These are phyloP conservation scores for Microdochium paspali DNA, from an alignment of 2,329 filamentous ascomycete genomes.

Conservation along the genomic window DNA sequence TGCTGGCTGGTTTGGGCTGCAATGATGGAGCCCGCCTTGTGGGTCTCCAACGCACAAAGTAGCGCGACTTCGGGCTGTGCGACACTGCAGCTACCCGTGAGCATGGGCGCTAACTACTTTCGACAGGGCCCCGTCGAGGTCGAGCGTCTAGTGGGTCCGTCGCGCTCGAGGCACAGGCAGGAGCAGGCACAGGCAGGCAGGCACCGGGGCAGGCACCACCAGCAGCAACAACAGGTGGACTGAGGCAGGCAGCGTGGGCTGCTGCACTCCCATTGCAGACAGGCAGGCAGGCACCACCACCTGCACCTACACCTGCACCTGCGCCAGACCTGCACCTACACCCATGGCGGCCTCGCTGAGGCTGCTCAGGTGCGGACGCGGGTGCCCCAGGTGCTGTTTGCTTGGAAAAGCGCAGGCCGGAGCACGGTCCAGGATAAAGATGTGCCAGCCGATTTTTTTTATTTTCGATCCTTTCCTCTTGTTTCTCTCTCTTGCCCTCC, in stretches of 20 bases:
- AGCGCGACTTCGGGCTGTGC: background rate
- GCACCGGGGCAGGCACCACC: background rate
- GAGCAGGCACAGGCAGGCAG: background rate
- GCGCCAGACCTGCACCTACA: no score
- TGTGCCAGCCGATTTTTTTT: constrained; percentile 24
- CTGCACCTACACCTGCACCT: no score
- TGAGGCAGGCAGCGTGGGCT: no score
- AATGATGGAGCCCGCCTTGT: background rate
- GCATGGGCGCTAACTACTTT: background rate
- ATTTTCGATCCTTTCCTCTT: constrained; percentile 21
- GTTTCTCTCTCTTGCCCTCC: constrained; percentile 20
- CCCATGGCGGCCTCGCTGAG: no score
- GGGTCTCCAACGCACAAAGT: background rate
- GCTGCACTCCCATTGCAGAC: no score
- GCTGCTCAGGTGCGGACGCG: no score
- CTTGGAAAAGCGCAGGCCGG: background rate
- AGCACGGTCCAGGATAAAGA: constrained; percentile 8
- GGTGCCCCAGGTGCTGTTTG: background rate
- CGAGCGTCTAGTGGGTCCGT: background rate
- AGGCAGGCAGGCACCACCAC: no score
- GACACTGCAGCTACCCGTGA: background rate
- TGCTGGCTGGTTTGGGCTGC: background rate
- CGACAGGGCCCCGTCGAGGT: no score
- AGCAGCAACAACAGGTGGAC: no score
- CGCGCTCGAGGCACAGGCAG: background rate